These are phyloP conservation scores for Ampelomyces quisqualis DNA, from an alignment of 2,329 filamentous ascomycete genomes.

Conservation along the genomic window DNA sequence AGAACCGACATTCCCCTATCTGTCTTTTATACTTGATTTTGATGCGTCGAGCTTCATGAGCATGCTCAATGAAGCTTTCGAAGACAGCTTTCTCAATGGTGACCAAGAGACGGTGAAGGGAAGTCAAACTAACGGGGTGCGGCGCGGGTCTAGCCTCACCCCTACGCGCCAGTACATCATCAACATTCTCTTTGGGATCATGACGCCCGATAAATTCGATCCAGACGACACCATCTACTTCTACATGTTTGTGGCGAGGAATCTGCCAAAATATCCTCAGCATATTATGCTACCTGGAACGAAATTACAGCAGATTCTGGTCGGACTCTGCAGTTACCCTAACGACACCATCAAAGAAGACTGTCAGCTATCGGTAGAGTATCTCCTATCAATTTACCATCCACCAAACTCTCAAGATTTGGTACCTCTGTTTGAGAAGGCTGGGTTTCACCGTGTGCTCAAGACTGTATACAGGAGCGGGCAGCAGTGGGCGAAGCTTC, in stretches of 20 bases:
- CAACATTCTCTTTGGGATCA: conserved; percentile 86
- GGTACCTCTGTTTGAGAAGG: conserved; percentile 74
- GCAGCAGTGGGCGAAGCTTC: conserved; percentile 73
- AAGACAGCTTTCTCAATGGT: conserved; percentile 90
- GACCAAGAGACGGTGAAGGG: conserved; percentile 64
- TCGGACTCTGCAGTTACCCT: conserved; percentile 82
- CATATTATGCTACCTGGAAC: conserved; percentile 90
- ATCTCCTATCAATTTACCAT: conserved; percentile 88
- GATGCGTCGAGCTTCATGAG: conserved; percentile 92
- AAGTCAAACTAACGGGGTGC: conserved; percentile 53
- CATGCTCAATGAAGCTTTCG: conserved; percentile 94
- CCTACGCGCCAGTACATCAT: conserved; percentile 90
- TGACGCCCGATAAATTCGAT: conserved; percentile 75
- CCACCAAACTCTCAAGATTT: conserved; percentile 76
- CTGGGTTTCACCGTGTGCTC: conserved; percentile 85
- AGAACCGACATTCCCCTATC: conserved; percentile 80
- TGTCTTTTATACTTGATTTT: conserved; percentile 81
- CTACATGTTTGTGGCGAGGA: conserved; percentile 97
- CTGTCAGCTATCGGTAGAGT: conserved; percentile 95
- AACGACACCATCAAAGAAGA: conserved; percentile 81
- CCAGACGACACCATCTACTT: conserved; percentile 86
- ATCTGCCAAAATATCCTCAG: conserved; percentile 93
- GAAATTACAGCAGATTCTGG: conserved; percentile 75
- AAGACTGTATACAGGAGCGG: conserved; percentile 84
- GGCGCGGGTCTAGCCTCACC: conserved; percentile 36